Conservation (phyloP, 345 rosid genomes). For the Excoecaria agallocha region DNA sequence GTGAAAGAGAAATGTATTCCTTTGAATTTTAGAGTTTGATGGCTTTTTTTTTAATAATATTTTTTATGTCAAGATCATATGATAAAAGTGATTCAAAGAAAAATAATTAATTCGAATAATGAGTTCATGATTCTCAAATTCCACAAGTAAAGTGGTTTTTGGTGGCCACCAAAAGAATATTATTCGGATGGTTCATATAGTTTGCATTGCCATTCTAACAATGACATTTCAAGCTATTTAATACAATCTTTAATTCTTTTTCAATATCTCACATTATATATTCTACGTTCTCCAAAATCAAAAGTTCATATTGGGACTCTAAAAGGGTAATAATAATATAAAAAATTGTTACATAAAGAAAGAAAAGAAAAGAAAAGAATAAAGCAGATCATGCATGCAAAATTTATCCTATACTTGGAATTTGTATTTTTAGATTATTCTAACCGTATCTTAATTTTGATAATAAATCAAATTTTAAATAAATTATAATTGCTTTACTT, state of each 20-base stretch:
- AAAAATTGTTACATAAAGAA: neutral
- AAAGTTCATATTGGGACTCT: neutral
- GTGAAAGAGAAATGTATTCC: conserved; percentile 19
- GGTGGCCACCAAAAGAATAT: conserved; percentile 31
- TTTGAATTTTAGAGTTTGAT: neutral
- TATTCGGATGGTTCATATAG: conserved; percentile 24
- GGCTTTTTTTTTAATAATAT: neutral
- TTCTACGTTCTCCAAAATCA: conserved; percentile 17
- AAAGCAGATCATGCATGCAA: too few species aligned
- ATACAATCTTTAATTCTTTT: neutral
- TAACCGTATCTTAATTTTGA: too few species aligned
- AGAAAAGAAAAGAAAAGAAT: neutral
- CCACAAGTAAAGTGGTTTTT: conserved; percentile 19
- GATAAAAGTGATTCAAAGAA: conserved; percentile 11
- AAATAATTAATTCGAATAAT: conserved; percentile 1
- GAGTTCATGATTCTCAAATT: conserved; percentile 23
- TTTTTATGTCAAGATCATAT: conserved; percentile 5
- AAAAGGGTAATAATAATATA: neutral
- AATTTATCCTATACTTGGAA: too few species aligned
- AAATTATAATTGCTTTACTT: too few species aligned
- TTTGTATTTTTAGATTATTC: too few species aligned
- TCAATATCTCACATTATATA: neutral
- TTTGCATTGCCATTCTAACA: conserved; percentile 5
- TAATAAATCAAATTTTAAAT: too few species aligned
- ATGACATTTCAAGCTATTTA: conserved; percentile 22